These are phyloP conservation scores for Metschnikowia matae DNA, from an alignment of 805 yeast species.

Conservation along the genomic window DNA sequence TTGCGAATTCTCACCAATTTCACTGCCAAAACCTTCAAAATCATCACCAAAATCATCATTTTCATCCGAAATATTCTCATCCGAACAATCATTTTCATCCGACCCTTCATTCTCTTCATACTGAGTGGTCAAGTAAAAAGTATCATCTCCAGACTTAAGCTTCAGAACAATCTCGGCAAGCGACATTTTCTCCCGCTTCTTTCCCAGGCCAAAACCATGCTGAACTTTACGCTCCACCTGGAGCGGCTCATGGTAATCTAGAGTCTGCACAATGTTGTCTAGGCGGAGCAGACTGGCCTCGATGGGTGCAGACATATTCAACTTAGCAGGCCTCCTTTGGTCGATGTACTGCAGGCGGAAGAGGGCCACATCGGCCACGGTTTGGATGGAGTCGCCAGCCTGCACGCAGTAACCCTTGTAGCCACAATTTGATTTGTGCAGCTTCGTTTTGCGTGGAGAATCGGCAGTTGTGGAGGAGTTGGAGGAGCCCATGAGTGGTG, in stretches of 20 bases:
- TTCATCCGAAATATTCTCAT: not conserved
- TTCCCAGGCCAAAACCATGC: conserved; percentile 70
- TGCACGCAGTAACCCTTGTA: conserved; percentile 12
- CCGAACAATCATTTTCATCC: not conserved
- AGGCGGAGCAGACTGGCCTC: conserved; percentile 31
- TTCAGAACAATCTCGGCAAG: conserved; percentile 46
- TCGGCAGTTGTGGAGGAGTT: not conserved
- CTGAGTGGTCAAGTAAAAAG: conserved; percentile 66
- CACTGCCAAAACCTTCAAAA: not conserved
- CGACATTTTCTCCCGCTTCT: conserved; percentile 46
- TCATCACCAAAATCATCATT: not conserved
- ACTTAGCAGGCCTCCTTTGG: conserved; percentile 48
- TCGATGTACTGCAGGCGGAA: conserved; percentile 41
- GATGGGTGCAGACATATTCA: conserved; percentile 26
- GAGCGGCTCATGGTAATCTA: conserved; percentile 34
- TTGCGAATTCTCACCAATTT: not conserved
- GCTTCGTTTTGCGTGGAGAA: conserved; percentile 3
- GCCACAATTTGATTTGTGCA: conserved; percentile 2
- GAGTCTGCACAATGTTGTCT: conserved; percentile 28
- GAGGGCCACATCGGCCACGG: conserved; percentile 5
- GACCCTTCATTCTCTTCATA: conserved; percentile 42
- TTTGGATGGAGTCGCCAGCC: not conserved
- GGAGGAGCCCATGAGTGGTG: not conserved
- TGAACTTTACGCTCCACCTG: conserved; percentile 56
- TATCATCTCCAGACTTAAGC: conserved; percentile 40